A percentile compares a stretch with the other conserved stretches of the same genome.
These are phyloP conservation scores for Acarospora socialis DNA, from an alignment of 2,329 filamentous ascomycete genomes.

Conservation along the genomic window DNA sequence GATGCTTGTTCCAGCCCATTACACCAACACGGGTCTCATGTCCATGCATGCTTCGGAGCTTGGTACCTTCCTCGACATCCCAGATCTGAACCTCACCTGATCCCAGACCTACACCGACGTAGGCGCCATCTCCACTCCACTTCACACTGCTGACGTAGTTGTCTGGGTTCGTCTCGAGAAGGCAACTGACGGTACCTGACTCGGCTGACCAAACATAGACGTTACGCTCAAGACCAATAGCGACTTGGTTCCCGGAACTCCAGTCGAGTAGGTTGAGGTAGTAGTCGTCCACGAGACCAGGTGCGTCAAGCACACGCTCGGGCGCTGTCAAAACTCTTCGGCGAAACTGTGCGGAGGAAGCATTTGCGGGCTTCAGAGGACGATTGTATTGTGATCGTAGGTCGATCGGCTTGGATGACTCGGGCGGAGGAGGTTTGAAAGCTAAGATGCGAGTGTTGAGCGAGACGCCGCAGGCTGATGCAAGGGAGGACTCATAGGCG, in stretches of 20 bases:
- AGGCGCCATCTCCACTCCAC: slow-evolving; percentile 94
- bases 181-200: slow-evolving; percentile 72
- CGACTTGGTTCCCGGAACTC: slow-evolving; percentile 95
- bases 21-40: slow-evolving; percentile 94
- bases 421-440: slow-evolving; percentile 95
- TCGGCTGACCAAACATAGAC: slow-evolving; percentile 99
- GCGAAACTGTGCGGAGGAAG: slow-evolving; percentile 70
- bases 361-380: slow-evolving; percentile 64
- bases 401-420: slow-evolving; percentile 96
- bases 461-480: slow-evolving; percentile 80
- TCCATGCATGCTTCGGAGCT: slow-evolving; percentile 96
- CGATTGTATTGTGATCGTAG: slow-evolving; percentile 96
- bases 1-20: slow-evolving; percentile 99
- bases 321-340: slow-evolving; percentile 88
- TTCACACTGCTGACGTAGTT: slow-evolving; percentile 98
- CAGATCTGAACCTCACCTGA: slow-evolving; percentile 98
- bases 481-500: slow-evolving; percentile 84
- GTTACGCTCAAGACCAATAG: slow-evolving; percentile 89
- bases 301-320: slow-evolving; percentile 90
- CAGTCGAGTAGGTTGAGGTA: slow-evolving; percentile 98
- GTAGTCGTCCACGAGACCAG: slow-evolving; percentile 93
- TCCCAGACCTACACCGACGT: slow-evolving; percentile 87
- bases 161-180: slow-evolving; percentile 75
- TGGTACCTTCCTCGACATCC: slow-evolving; percentile 88
- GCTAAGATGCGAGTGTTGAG: slow-evolving; percentile 91